Percentiles rank a stretch among this genome's conserved stretches.
These are phyloP conservation scores for Ogataea corticis DNA, from an alignment of 805 yeast genomes.

Conservation along the genomic window DNA sequence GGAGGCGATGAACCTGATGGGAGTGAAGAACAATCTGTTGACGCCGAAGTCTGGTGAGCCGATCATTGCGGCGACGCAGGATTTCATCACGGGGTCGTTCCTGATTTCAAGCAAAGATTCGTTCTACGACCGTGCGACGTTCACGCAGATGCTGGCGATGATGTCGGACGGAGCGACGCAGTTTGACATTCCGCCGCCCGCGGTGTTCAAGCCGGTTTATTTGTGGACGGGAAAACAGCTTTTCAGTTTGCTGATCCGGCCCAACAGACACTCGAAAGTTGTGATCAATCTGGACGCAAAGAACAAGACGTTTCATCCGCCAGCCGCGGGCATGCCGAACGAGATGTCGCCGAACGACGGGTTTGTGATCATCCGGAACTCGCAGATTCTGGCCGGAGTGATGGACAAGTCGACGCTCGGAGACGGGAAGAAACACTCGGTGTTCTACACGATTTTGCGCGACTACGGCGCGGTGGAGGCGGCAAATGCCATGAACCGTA, in stretches of 20 bases:
- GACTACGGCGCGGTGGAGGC: constrained; percentile 98
- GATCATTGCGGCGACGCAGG: constrained; percentile 99
- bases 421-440: constrained; percentile 97
- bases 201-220: constrained; percentile 83
- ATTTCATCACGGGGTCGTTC: constrained; percentile 95
- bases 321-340: constrained; percentile 66
- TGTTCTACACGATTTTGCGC: constrained; percentile 89
- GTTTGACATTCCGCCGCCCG: constrained; percentile 94
- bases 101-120: constrained; percentile 91
- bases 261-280: constrained; percentile 75
- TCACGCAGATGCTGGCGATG: constrained; percentile 83
- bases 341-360: constrained; percentile 99
- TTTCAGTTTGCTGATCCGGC: constrained; percentile 82
- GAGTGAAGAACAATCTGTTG: constrained; percentile 89
- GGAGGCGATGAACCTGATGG: constrained; percentile 98
- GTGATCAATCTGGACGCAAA: constrained; percentile 91
- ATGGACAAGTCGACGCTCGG: constrained; percentile 97
- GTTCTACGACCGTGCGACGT: constrained; percentile 83
- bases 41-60: constrained; percentile 99
- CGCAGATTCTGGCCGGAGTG: constrained; percentile 85
- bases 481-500: constrained; percentile 93
- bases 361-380: constrained; percentile 84
- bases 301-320: constrained; percentile 85
- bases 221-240: constrained; percentile 99
- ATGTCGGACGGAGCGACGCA: constrained; percentile 91